phyloP scores from a whole-genome alignment of 164 flowering plant species.

The Warburgia ugandensis region DNA sequence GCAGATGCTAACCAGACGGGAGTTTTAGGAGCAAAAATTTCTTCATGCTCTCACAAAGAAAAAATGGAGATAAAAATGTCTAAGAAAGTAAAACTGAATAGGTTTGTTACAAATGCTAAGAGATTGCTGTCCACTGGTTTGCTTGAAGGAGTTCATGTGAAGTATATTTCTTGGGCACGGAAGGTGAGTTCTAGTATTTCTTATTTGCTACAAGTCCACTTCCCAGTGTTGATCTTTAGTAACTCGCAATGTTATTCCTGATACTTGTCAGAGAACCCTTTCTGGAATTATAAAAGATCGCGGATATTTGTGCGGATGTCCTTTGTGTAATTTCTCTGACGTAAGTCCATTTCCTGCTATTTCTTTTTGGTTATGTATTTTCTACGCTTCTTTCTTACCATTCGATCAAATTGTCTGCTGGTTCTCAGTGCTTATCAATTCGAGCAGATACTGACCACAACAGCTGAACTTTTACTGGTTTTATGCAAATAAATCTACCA shows the following conservation, averaged over 20 bases:
- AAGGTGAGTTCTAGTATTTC: slow-evolving; percentile 43
- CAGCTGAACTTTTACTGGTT: no score
- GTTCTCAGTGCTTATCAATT: no score
- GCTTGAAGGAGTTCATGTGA: slow-evolving; percentile 72
- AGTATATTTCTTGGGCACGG: slow-evolving; percentile 48
- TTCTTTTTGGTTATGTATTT: neutral
- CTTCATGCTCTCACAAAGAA: slow-evolving; percentile 16
- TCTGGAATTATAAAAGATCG: slow-evolving; percentile 61
- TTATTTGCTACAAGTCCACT: no score
- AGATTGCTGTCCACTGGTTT: slow-evolving; percentile 64
- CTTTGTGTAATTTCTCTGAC: slow-evolving; percentile 48
- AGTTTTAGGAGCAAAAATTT: slow-evolving; percentile 11
- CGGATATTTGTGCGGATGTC: slow-evolving; percentile 74
- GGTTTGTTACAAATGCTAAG: slow-evolving; percentile 62
- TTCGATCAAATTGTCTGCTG: slow-evolving; percentile 7
- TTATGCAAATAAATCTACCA: no score
- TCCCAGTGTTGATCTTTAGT: no score
- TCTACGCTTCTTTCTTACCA: neutral
- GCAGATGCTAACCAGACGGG: slow-evolving; percentile 9
- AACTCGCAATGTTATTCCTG: no score
- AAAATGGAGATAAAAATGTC: slow-evolving; percentile 33
- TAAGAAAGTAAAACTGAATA: slow-evolving; percentile 48
- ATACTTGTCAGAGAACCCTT: slow-evolving; percentile 38
- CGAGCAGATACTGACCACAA: no score
- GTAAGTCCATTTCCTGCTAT: slow-evolving; percentile 23